Base-by-base conservation (phyloP, 257 asterid genomes). In the Solanum paucissectum region DNA sequence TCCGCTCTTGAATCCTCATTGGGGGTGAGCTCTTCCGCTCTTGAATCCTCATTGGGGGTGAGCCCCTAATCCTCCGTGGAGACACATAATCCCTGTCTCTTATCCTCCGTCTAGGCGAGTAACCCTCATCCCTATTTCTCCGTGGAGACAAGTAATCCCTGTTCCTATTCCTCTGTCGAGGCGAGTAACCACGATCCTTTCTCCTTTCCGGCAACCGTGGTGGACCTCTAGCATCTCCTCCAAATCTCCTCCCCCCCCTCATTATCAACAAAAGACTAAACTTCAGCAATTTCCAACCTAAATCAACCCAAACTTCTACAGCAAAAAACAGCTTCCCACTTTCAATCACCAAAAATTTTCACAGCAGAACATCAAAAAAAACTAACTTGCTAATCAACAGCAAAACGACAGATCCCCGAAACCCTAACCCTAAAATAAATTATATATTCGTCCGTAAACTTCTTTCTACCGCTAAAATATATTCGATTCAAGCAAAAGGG, bases 161-260 rank as follows among this genome's bases (percentile, higher is more conserved):
- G 83, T 46, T 77, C 34, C 72, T 86, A 44, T 9, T 58, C 55
- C 83, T 71, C 29, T 62, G 66, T 21, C 83, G 90, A 25, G 90
- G 87, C 3, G 83, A 86, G 25, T 21, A 86, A 42, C 83, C 88
- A 68, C 69, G 72, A 52, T 42, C 88, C 25, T 75, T 73, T 42
- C 44, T n/a, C 83, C 86, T 85, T 36, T 74, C 34, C n/a, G 81
- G 76, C 23, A 76, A 38, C 12, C 42, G 93, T 38, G 94, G 87
- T 42, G 93, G 90, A 52, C 76, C 83, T 11, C 89, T 88, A 34
- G 88, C 85, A 40, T 87, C 90, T 85, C 79, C 91, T 23, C 77
- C 89, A 42, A 89, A 90, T 66, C 91, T 90, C 89, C 90, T 89
- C 69, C 87, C 94, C 89, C 90, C 95, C 89, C 90, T 89, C 92